Percentiles rank a stretch among this genome's conserved stretches.
These are phyloP conservation scores for Scheffersomyces titani DNA, from an alignment of 1,139 yeast species.

Conservation along the genomic window DNA sequence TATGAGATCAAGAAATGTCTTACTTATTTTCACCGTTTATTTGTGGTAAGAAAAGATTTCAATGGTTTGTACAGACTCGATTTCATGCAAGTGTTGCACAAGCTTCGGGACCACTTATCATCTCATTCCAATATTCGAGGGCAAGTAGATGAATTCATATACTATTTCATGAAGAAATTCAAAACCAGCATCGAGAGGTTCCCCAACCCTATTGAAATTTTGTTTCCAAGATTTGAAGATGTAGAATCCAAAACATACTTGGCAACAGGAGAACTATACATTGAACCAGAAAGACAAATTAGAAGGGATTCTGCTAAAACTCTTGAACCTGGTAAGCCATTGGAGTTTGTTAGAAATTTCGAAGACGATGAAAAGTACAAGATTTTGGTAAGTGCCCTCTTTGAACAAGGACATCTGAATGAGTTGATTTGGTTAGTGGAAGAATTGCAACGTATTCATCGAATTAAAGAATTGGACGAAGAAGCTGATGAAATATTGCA, in stretches of 20 bases:
- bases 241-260: conserved; percentile 37
- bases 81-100: conserved; percentile 52
- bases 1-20: conserved; percentile 65
- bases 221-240: conserved; percentile 64
- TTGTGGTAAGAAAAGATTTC: conserved; percentile 60
- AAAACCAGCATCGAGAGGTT: conserved; percentile 46
- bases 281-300: conserved; percentile 20
- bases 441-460: conserved; percentile 35
- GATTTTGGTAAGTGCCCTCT: conserved; percentile 51
- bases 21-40: conserved; percentile 70
- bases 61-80: conserved; percentile 73
- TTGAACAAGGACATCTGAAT: conserved; percentile 43
- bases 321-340: conserved; percentile 26
- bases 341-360: conserved; percentile 39
- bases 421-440: conserved; percentile 45
- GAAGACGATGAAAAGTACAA: conserved; percentile 38
- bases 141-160: conserved; percentile 67
- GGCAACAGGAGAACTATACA: conserved; percentile 52
- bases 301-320: conserved; percentile 18
- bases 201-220: conserved; percentile 68
- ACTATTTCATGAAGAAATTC: conserved; percentile 67
- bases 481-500: conserved; percentile 13
- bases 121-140: conserved; percentile 42
- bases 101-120: conserved; percentile 33
- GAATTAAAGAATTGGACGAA: conserved; percentile 20